A percentile compares a stretch with the other conserved stretches of the same genome.
Conservation (phyloP, 306 rosid genomes). For the Acacia confusa region DNA sequence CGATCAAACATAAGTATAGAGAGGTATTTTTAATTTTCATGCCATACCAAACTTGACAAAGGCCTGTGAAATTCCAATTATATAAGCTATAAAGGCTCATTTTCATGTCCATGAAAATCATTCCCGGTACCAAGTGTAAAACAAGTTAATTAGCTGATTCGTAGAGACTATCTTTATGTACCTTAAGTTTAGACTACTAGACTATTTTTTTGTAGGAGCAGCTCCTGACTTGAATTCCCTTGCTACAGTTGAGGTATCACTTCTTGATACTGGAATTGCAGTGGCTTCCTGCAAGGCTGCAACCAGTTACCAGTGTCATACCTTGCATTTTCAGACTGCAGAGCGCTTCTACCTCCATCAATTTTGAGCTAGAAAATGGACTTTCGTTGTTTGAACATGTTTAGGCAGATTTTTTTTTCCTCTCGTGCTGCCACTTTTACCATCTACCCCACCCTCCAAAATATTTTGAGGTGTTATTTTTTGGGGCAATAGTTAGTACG, state of each 20-base stretch:
- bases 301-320: not conserved
- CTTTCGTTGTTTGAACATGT: not conserved
- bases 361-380: not conserved
- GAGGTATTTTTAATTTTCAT: not conserved
- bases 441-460: not conserved
- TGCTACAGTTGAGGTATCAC: slow-evolving; percentile 1
- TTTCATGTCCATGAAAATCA: not conserved
- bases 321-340: not conserved
- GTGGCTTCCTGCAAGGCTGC: not conserved
- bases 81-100: not conserved
- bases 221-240: not conserved
- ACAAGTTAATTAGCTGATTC: not conserved
- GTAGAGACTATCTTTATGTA: no score
- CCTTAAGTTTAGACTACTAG: not conserved
- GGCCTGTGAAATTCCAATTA: not conserved
- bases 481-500: not conserved
- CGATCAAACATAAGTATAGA: not conserved
- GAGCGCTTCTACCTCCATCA: not conserved
- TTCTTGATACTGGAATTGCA: not conserved
- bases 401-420: not conserved
- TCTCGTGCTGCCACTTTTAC: not conserved
- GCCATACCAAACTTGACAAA: not conserved
- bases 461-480: not conserved
- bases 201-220: not conserved
- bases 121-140: not conserved